Evolutionary conservation across 306 rosid species (phyloP).

Genomic region (Parietaria judaica): DNA sequence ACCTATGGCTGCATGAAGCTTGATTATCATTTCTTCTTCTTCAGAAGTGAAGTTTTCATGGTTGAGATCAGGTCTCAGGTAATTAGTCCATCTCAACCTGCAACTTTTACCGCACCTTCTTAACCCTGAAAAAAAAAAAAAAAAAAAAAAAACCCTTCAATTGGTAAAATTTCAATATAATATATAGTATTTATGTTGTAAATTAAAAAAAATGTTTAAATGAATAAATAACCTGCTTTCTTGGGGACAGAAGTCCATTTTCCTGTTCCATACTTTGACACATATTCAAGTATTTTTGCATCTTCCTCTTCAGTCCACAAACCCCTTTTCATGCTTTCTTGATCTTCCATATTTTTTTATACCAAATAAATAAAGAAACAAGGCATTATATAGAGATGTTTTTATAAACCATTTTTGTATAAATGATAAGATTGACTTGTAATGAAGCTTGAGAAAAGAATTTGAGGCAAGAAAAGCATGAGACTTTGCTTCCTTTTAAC

Average conservation of each 20-base stretch:
- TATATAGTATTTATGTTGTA: too few relatives aligned
- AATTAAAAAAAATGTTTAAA: too few relatives aligned
- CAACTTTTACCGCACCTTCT: conserved; percentile 79
- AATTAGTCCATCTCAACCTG: conserved; percentile 56
- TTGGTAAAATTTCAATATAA: too few relatives aligned
- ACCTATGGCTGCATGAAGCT: conserved; percentile 93
- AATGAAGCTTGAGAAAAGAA: conserved; percentile 28
- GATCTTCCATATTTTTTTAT: too few relatives aligned
- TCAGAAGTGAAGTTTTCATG: conserved; percentile 59
- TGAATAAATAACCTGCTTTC: conserved; percentile 41
- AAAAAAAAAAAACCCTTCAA: conserved; percentile 5
- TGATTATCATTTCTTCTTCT: conserved; percentile 78
- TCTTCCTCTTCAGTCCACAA: conserved; percentile 56
- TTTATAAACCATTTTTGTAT: too few relatives aligned
- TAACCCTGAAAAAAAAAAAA: conserved; percentile 34
- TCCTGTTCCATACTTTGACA: conserved; percentile 45
- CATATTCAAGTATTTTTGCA: conserved; percentile 45
- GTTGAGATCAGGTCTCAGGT: conserved; percentile 50
- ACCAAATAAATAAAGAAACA: too few relatives aligned
- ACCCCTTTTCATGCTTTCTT: conserved; percentile 33
- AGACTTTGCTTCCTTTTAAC: conserved; percentile 39
- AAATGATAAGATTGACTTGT: conserved; percentile 27
- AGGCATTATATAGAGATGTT: too few relatives aligned
- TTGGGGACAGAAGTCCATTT: conserved; percentile 60
- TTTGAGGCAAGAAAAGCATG: conserved; percentile 74